These are phyloP conservation scores for Paecilomyces niveus DNA, from an alignment of 2,329 filamentous ascomycete genomes.

Conservation along the genomic window DNA sequence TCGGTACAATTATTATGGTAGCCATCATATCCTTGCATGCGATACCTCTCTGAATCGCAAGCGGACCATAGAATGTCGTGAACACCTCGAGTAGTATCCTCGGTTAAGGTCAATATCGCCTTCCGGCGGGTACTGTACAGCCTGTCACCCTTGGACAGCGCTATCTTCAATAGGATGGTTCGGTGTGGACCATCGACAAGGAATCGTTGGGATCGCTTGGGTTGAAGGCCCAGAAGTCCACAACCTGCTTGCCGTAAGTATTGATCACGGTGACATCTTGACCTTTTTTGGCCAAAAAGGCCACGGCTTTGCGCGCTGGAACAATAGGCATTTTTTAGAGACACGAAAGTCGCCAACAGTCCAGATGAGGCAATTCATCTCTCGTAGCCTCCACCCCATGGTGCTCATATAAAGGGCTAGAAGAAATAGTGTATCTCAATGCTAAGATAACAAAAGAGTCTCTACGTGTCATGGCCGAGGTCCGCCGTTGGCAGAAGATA, in stretches of 20 bases:
- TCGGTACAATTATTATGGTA: conserved; percentile 37
- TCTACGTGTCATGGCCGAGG: no score
- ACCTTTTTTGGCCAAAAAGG: conserved; percentile 26
- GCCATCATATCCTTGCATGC: conserved; percentile 27
- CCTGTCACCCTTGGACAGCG: conserved; percentile 22
- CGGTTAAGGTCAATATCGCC: conserved; percentile 28
- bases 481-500: no score
- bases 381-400: no score
- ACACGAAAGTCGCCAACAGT: no score
- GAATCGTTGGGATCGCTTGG: conserved; percentile 25
- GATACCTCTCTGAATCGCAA: conserved; percentile 34
- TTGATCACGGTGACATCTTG: conserved; percentile 42
- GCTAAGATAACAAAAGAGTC: no score
- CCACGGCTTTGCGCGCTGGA: conserved; percentile 38
- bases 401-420: no score
- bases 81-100: conserved; percentile 31
- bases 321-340: conserved; percentile 18
- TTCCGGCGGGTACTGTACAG: conserved; percentile 31
- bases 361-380: no score
- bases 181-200: conserved; percentile 36
- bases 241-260: conserved; percentile 43
- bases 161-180: conserved; percentile 22
- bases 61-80: conserved; percentile 38
- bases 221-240: conserved; percentile 45
- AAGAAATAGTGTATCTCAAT: no score